Base-by-base conservation (phyloP, 495 filamentous ascomycete species). In the Cenococcum geophilum region DNA sequence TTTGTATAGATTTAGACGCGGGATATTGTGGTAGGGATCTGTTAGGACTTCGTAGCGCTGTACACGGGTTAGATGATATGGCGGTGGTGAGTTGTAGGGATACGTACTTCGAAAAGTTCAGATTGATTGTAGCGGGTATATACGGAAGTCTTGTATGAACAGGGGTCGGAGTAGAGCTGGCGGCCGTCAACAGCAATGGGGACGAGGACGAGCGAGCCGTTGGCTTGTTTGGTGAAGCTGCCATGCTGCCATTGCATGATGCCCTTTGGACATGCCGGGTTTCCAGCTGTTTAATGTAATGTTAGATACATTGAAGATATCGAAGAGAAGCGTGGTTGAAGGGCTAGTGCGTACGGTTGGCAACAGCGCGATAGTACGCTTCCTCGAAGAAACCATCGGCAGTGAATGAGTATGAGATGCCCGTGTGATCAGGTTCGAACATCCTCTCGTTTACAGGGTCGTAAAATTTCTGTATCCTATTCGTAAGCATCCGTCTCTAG, bases 241-340 rank as follows among this genome's bases (percentile, higher is more conserved):
- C 89, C 88, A 69, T 92, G 88, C 67, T 92, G 88, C 79, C 83
- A 92, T 71, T 91, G 88, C 77, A 91, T 82, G 16, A 90, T 79
- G 11, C 82, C 87, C 50, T 76, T 72, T 0, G 88, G 85, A 69
- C 88, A 92, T 52, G 72, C 67, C 14, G 88, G 88, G 16, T 79
- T 74, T 36, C 72, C 68, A 35, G 88, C 87, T 89, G 55, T 23
- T 22, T 16, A 4, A 14, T 50, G 27, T 22, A 12, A 12, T 64
- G 57, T 49, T 35, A 32, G 20, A 16, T 9, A 8, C 8, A 53
- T 50, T 3, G 35, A n/a, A 23, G 37, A 14, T 50, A 32, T 36
- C 27, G 6, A 2, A 16, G 34, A 32, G 27, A 6, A 6, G 6
- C 6, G 27, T 3, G 2, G 6, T 32, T 32, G 27, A 6, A 32